These are phyloP conservation scores for Penicillium crystallinum DNA, from an alignment of 495 filamentous ascomycete species.

Conservation along the genomic window DNA sequence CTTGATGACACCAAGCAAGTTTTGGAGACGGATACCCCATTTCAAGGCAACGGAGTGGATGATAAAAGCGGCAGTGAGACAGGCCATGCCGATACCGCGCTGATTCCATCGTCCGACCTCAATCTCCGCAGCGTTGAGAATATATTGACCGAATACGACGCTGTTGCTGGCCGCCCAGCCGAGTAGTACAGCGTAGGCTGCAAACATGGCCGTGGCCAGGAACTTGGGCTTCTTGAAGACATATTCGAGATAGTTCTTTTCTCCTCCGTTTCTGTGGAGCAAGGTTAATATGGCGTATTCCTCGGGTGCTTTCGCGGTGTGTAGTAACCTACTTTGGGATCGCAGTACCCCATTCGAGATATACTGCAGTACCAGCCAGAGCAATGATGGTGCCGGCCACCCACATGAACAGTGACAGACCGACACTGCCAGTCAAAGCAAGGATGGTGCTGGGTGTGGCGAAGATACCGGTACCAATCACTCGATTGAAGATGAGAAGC, in stretches of 20 bases:
- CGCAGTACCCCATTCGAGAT: constrained; percentile 52
- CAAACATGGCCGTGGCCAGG: constrained; percentile 59
- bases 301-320: background rate
- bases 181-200: constrained; percentile 52
- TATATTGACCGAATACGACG: constrained; percentile 65
- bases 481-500: constrained; percentile 59
- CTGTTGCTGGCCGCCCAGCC: constrained; percentile 58
- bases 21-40: constrained; percentile 63
- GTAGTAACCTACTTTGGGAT: constrained; percentile 34
- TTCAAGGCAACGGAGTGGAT: constrained; percentile 58
- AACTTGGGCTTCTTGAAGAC: constrained; percentile 61
- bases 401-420: constrained; percentile 51
- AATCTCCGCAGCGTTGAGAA: constrained; percentile 57
- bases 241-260: constrained; percentile 68
- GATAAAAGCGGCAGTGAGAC: constrained; percentile 57
- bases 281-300: background rate
- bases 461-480: constrained; percentile 65
- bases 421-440: constrained; percentile 47
- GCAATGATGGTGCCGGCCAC: constrained; percentile 46
- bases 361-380: constrained; percentile 47
- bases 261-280: constrained; percentile 54
- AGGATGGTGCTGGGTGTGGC: constrained; percentile 57
- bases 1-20: constrained; percentile 63
- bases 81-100: constrained; percentile 61
- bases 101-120: constrained; percentile 62